Evolutionary conservation across 192 early-diverging fungal species (phyloP).

Genomic region (Backusella luteola): DNA sequence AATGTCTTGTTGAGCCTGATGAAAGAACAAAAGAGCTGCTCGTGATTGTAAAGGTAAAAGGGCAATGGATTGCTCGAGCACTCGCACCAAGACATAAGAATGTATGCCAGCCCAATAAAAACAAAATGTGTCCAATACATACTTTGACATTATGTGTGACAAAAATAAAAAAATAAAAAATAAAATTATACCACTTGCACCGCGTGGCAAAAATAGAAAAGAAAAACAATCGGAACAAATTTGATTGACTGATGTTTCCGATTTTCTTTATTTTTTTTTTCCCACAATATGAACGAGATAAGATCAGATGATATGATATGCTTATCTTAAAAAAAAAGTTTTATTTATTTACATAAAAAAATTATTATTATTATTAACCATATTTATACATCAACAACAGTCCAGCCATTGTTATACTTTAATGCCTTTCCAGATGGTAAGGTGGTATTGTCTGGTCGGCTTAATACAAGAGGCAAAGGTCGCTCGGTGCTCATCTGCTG

Average conservation of each 20-base stretch:
- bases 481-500: background rate
- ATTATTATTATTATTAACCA: background rate
- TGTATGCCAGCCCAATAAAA: constrained; percentile 22
- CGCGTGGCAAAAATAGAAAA: background rate
- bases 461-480: background rate
- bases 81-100: constrained; percentile 11
- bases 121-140: constrained; percentile 21
- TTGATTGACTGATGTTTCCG: background rate
- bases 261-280: background rate
- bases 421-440: background rate
- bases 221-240: background rate
- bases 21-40: constrained; percentile 14
- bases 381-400: constrained; percentile 6
- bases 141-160: constrained; percentile 1
- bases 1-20: background rate
- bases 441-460: background rate
- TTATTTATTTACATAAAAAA: constrained; percentile 11
- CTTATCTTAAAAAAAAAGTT: constrained; percentile 10
- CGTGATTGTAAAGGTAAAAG: background rate
- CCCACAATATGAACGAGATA: background rate
- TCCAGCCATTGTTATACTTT: background rate
- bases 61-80: constrained; percentile 13
- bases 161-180: background rate
- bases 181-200: background rate
- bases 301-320: background rate